Base-by-base conservation (phyloP, 148 eudicot species). In the Camellia lanceoleosa region DNA sequence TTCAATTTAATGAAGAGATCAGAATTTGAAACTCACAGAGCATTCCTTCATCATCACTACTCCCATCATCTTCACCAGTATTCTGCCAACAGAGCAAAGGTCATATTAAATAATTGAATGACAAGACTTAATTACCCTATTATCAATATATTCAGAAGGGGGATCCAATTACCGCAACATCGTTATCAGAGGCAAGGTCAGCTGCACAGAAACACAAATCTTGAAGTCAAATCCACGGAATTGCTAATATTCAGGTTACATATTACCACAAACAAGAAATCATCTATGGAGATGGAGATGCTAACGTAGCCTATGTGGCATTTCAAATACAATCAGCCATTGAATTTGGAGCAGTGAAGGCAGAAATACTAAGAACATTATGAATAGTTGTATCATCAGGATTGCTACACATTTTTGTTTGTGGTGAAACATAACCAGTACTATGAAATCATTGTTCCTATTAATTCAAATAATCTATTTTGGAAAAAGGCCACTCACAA, bases 21-120 rank as follows among this genome's bases (percentile, higher is more conserved):
- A 0, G 9, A 63, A n/a, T 6, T 56, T 8, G 61, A 83, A 73
- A 88, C 94, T 89, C 75, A 93, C 97, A 93, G 51, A 93, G 94
- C 88, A 93, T 78, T 81, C 97, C 97, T 65, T 93, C 94, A 49
- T 91, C 97, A 52, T 91, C 94, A 66, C 89, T 85, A 82, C 89
- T 83, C 47, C 80, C 93, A 54, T 77, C 87, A 60, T 79, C 85
- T 81, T 85, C 92, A 77, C 85, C 91, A 76, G 79, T 63, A 47
- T 71, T 49, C 97, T 93, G 94, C 75, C 71, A 55, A 83, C 47
- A 51, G 42, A 86, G 55, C 41, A 82, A 62, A 79, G 71, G 75
- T 63, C 44, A 74, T 18, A 82, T 49, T 56, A 63, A 70, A 76
- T 20, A 16, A 49, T 12, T 30, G 12, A 49, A 68, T 11, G 66